These are phyloP conservation scores for Diplocarpon rosae DNA, from an alignment of 2,329 filamentous ascomycete genomes.

Conservation along the genomic window DNA sequence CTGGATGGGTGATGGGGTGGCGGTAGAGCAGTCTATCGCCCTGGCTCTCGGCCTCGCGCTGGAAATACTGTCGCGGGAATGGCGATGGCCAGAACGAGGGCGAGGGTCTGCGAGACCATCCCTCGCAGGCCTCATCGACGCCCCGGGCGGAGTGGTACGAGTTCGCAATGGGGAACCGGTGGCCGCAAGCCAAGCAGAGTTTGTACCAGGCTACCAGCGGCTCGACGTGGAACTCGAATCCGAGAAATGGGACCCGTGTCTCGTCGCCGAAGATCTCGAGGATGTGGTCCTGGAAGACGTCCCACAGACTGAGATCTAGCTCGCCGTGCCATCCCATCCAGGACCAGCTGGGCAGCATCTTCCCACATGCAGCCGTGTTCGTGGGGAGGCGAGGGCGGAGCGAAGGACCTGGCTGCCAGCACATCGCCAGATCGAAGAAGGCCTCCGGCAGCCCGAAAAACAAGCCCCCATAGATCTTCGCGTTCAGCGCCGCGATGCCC, in stretches of 20 bases:
- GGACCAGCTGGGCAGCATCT: neutral
- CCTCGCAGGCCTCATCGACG: neutral
- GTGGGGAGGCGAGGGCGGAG: neutral
- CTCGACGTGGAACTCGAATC: neutral
- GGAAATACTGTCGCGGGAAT: neutral
- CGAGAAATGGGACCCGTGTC: neutral
- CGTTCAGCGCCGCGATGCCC: neutral
- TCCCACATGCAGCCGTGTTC: neutral
- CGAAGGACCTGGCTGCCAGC: neutral
- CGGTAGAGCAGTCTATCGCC: neutral
- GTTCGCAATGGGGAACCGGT: neutral
- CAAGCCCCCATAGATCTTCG: neutral
- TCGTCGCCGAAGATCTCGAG: neutral
- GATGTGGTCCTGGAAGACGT: slow-evolving; percentile 2
- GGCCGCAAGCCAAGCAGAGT: neutral
- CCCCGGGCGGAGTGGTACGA: neutral
- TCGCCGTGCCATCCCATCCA: slow-evolving; percentile 4
- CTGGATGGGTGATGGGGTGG: neutral
- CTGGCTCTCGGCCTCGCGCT: neutral
- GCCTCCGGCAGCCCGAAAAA: neutral
- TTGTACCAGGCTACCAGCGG: slow-evolving; percentile 1
- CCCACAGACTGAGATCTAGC: neutral
- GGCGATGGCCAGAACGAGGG: neutral
- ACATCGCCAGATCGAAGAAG: slow-evolving; percentile 3
- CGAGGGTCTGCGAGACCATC: neutral